Base-by-base conservation (phyloP, 169 alveolate species). In the Eimeria necatrix region DNA sequence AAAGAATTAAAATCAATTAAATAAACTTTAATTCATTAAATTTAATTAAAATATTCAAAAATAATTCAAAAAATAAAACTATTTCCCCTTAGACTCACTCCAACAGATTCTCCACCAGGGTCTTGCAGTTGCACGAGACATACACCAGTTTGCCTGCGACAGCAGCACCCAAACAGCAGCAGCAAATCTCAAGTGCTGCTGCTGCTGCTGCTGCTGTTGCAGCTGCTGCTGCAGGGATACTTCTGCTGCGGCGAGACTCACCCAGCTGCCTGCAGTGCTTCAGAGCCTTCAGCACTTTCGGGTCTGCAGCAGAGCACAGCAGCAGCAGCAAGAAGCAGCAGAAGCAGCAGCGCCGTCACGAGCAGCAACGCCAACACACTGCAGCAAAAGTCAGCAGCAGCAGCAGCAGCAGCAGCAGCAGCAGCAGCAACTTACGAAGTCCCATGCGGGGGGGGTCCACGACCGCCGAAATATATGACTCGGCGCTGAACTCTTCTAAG, bases 391-490 rank as follows among this genome's bases (percentile, higher is more conserved):
- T 56, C 14, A 68, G 41, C 51, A 71, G 48, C 51, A 71, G 81
- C 51, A 6, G 49, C 4, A 71, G 81, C 18, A 71, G 81, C 51
- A 71, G 46, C 81, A 71, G 49, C 53, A 71, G 49, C 46, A 71
- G 46, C 46, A 71, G 81, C 46, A 71, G 51, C 48, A 81, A 22
- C 94, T 18, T 64, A 87, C 94, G 94, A 32, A 87, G 84, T 20
- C 94, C 94, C 48, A 85, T 78, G 51, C 97, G 84, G 4, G 97
- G 97, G 16, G 97, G 97, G 51, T 95, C 97, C 9, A 95, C 96
- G 48, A 95, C 92, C 7, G 97, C 96, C 2, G 94, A 41, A 41
- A 64, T 61, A 56, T 80, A 22, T 70, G 64, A 20, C 64, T 61
- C 88, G 14, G 32, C 73, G 48, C 49, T 86, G 78, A 20, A 95